phyloP scores from a whole-genome alignment of 331 rosid species.

The Acacia pycnantha region DNA sequence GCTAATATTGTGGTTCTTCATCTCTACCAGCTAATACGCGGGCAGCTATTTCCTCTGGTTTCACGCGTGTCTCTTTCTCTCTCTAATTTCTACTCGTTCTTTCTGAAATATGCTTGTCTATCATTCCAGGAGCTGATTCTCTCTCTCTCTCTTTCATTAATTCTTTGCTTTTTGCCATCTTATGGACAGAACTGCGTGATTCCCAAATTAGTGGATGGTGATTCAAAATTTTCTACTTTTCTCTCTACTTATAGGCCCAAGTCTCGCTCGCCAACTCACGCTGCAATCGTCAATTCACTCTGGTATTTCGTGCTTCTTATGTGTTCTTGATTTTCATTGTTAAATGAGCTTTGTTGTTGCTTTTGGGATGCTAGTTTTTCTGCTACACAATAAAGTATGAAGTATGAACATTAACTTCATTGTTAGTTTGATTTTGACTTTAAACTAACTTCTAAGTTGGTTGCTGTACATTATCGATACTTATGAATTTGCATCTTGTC shows the following conservation, averaged over 20 bases:
- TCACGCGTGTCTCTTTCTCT: not conserved
- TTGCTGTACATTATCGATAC: not conserved
- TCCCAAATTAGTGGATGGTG: constrained; percentile 31
- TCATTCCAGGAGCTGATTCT: constrained; percentile 4
- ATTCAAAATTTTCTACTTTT: constrained; percentile 15
- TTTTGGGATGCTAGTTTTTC: not conserved
- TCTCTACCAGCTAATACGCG: not conserved
- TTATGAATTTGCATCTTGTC: not conserved
- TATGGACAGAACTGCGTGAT: constrained; percentile 10
- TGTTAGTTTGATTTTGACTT: not conserved
- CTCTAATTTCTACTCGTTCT: not conserved
- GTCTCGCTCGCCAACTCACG: not conserved
- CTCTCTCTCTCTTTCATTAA: not conserved
- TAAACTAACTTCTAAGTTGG: not conserved
- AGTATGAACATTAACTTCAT: not conserved
- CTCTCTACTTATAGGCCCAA: constrained; percentile 9
- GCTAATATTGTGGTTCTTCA: not conserved
- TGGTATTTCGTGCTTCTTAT: not conserved
- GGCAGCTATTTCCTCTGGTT: too few relatives aligned
- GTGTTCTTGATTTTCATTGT: not conserved
- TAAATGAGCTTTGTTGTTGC: not conserved
- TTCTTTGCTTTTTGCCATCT: constrained; percentile 18
- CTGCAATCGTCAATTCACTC: not conserved
- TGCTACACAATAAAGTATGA: not conserved
- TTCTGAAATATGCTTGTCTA: not conserved